A percentile compares a stretch with the other conserved stretches of the same genome.
Conservation (phyloP, 1,139 yeast genomes). For the Suhomyces choctaworum region DNA sequence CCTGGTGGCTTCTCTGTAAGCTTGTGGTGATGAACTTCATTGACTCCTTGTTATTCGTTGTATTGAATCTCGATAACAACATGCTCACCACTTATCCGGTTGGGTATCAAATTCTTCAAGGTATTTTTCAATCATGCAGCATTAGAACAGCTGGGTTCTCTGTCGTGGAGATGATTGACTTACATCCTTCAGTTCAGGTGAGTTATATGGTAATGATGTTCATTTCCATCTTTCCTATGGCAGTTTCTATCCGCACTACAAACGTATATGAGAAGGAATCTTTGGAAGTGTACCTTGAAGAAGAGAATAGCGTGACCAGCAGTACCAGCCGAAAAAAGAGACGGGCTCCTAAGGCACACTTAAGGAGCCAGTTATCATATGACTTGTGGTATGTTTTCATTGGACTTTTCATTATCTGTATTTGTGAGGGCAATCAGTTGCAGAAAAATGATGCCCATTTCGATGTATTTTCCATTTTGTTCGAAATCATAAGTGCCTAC, state of each 20-base stretch:
- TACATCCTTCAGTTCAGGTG: conserved; percentile 91
- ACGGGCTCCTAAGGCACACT: conserved; percentile 85
- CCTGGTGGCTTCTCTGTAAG: conserved; percentile 89
- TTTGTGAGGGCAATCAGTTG: conserved; percentile 74
- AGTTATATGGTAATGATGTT: conserved; percentile 97
- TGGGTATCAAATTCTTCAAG: conserved; percentile 74
- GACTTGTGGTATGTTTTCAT: conserved; percentile 92
- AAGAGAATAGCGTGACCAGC: conserved; percentile 32
- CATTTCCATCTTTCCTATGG: conserved; percentile 91
- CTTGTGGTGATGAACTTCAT: conserved; percentile 68
- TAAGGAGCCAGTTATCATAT: conserved; percentile 86
- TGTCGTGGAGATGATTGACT: conserved; percentile 61
- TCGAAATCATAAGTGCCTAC: conserved; percentile 92
- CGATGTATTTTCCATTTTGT: conserved; percentile 68
- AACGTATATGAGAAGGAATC: conserved; percentile 97
- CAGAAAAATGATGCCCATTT: conserved; percentile 50
- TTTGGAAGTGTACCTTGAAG: conserved; percentile 71
- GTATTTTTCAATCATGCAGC: conserved; percentile 85
- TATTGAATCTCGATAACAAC: conserved; percentile 64
- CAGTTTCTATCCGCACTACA: conserved; percentile 92
- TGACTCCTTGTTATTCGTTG: conserved; percentile 76
- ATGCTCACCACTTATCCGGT: conserved; percentile 52
- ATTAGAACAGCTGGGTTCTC: conserved; percentile 94
- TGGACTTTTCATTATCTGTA: conserved; percentile 81
- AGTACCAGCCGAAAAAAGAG: conserved; percentile 38